A percentile compares a stretch with the other conserved stretches of the same genome.
Conservation (phyloP, 441 rosid species). For the Gossypium lobatum region DNA sequence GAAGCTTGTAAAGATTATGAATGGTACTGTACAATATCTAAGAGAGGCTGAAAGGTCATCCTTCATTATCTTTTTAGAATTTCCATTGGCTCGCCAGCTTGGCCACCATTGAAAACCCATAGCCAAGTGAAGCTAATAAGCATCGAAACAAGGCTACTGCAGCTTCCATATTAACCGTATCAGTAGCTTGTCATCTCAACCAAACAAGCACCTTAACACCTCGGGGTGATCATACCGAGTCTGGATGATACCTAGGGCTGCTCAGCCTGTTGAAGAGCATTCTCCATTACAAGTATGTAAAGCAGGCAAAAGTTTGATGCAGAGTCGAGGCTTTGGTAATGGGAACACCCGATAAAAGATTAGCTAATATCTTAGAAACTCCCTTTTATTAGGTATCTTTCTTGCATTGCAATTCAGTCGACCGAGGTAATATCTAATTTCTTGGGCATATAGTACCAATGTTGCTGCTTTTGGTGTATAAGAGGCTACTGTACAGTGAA, state of each 20-base stretch:
- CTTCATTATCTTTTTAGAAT: conserved; percentile 55
- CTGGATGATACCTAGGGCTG: neutral
- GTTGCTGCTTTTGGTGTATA: neutral
- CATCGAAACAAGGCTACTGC: neutral
- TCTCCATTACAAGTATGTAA: neutral
- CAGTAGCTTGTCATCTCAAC: neutral
- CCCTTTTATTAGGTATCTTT: neutral
- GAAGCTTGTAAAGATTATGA: conserved; percentile 75
- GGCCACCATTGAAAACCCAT: conserved; percentile 1
- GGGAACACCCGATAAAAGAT: neutral
- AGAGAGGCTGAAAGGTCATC: conserved; percentile 65
- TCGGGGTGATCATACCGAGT: neutral
- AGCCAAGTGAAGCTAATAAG: neutral
- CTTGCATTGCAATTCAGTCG: neutral
- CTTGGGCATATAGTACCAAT: neutral
- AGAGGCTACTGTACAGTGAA: neutral
- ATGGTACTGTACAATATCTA: conserved; percentile 66
- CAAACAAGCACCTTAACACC: neutral
- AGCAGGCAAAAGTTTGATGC: neutral
- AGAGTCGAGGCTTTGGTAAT: neutral
- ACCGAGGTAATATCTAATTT: neutral
- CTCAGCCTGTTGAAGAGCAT: neutral
- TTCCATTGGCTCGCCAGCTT: conserved; percentile 39
- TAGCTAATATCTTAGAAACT: neutral
- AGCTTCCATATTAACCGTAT: neutral